Evolutionary conservation across 169 alveolate genomes (phyloP).

Genomic region (Eimeria necatrix): DNA sequence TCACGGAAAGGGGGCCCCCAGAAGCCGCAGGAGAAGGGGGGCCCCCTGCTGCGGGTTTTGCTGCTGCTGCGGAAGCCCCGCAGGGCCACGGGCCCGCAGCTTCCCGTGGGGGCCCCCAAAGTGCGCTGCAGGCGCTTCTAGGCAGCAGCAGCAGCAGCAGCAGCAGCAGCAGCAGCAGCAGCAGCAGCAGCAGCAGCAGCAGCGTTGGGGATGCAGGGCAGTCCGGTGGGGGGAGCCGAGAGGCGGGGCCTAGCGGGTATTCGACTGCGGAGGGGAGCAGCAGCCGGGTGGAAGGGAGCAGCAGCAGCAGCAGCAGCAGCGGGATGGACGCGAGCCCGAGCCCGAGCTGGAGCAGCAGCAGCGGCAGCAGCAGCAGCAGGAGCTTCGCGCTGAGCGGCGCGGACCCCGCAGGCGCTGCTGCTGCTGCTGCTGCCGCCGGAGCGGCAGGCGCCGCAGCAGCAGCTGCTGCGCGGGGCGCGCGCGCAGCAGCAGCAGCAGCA

Average conservation of each 20-base stretch:
- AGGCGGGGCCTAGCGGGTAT: no score
- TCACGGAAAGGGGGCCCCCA: no score
- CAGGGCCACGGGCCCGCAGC: no score
- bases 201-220: background rate
- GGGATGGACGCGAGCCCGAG: background rate
- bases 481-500: background rate
- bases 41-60: no score
- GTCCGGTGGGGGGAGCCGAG: no score
- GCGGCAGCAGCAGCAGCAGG: background rate
- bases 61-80: no score
- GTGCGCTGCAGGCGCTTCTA: background rate
- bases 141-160: background rate
- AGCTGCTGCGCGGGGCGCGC: no score
- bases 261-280: background rate
- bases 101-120: no score
- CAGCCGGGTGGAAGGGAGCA: background rate
- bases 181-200: background rate
- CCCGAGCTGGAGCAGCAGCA: background rate
- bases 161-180: background rate
- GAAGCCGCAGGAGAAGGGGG: no score
- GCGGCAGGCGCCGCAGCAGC: background rate
- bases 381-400: no score
- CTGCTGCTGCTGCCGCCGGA: no score
- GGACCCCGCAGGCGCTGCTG: no score
- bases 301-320: background rate